A percentile compares a stretch with the other conserved stretches of the same genome.
These are phyloP conservation scores for Madurella mycetomatis DNA, from an alignment of 2,329 filamentous ascomycete species.

Conservation along the genomic window DNA sequence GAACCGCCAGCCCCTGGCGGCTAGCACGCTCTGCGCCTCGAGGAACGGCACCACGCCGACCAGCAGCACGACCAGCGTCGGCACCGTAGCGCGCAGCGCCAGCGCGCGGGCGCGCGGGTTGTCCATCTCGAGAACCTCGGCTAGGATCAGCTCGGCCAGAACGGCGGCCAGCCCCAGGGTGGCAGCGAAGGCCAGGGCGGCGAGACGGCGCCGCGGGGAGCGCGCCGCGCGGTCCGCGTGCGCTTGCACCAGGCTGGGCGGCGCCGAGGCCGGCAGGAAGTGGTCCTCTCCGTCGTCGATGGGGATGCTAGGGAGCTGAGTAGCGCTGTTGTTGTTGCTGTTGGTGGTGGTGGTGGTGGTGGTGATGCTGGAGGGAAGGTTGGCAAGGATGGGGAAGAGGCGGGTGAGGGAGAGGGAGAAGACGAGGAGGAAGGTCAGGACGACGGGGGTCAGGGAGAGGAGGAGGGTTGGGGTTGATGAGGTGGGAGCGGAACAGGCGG, in stretches of 20 bases:
- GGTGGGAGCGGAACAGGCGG: slow-evolving; percentile 9
- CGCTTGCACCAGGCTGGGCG: slow-evolving; percentile 52
- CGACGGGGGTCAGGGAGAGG: slow-evolving; percentile 64
- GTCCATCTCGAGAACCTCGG: slow-evolving; percentile 76
- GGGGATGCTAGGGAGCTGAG: slow-evolving; percentile 25
- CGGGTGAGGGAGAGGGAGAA: slow-evolving; percentile 60
- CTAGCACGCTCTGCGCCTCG: slow-evolving; percentile 64
- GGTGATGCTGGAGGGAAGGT: slow-evolving; percentile 62
- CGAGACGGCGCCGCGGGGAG: slow-evolving; percentile 46
- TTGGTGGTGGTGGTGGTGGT: slow-evolving; percentile 49
- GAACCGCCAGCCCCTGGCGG: slow-evolving; percentile 58
- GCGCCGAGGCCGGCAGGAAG: slow-evolving; percentile 59
- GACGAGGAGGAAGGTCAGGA: slow-evolving; percentile 63
- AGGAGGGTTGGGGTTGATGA: slow-evolving; percentile 10
- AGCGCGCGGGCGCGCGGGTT: slow-evolving; percentile 61
- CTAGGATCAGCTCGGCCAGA: slow-evolving; percentile 74
- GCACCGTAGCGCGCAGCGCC: slow-evolving; percentile 65
- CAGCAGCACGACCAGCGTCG: slow-evolving; percentile 65
- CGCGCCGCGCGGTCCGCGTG: slow-evolving; percentile 56
- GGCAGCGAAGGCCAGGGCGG: slow-evolving; percentile 65
- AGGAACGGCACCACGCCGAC: slow-evolving; percentile 73
- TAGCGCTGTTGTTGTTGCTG: background rate
- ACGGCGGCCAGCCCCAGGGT: slow-evolving; percentile 75
- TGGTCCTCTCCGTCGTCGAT: slow-evolving; percentile 55
- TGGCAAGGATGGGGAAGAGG: slow-evolving; percentile 69